Evolutionary conservation across 257 asterid genomes (phyloP), one percentile per base, ranked within the genome.

Genomic region (Solanum pimpinellifolium): DNA sequence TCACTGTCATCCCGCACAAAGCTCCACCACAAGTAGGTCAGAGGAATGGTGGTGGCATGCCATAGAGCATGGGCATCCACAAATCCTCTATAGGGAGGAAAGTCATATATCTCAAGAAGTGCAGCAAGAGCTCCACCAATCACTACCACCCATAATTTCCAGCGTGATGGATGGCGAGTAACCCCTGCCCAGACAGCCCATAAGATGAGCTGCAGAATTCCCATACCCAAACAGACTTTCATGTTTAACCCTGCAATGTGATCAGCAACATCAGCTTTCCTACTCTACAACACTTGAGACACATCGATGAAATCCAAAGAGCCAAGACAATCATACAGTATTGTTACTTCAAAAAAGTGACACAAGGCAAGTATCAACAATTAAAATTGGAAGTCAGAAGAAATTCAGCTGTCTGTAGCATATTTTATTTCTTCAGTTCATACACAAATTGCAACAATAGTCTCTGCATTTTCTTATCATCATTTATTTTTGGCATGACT

Each of bases 151-250:
- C 96, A 93, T 87, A 96, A 87, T 92, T 96, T 95, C 94, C 87
- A 80, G 46, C 95, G 92, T 39, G 97, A 90, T 1, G 98, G 99
- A 91, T 96, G 99, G 42, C 68, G 84, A 77, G 92, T 90, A 35
- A 88, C 87, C 44, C 93, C 92, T 18, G 97, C 98, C 99, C 99
- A 96, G 74, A 92, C 88, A 31, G 94, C 95, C 98, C 99, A 95
- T 88, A 94, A 2, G 11, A 83, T 31, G 3, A 93, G 91, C 91
- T 95, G 96, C 25, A 87, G 35, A 7, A 92, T 42, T 25, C 93
- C 94, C 95, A 96, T 86, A 46, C 91, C 90, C 88, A 92, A 88
- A 29, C 96, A 96, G 6, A 95, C 92, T 92, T 87, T 93, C 95
- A 90, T 90, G 92, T 96, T 96, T 92, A 89, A 88, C 65, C 98